These are phyloP conservation scores for Ricinus communis DNA, from an alignment of 345 rosid genomes.

Conservation along the genomic window DNA sequence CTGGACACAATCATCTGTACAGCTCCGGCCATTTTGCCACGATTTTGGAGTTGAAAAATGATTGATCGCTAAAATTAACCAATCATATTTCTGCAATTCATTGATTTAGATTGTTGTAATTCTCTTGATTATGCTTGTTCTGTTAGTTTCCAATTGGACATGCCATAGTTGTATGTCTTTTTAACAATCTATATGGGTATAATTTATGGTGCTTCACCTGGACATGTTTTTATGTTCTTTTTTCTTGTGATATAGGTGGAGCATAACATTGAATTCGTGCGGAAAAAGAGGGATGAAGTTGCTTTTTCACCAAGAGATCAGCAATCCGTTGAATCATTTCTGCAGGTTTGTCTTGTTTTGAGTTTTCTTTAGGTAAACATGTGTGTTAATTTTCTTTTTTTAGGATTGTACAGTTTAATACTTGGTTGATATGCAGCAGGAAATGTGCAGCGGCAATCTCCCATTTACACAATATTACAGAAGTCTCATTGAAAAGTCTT, in stretches of 20 bases:
- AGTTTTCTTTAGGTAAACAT: background rate
- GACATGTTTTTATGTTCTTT: background rate
- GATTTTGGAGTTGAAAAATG: background rate
- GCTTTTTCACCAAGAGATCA: conserved; percentile 89
- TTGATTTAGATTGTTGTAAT: background rate
- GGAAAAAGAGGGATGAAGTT: conserved; percentile 76
- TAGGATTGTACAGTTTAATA: conserved; percentile 11
- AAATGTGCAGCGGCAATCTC: conserved; percentile 46
- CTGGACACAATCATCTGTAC: background rate
- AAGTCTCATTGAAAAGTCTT: conserved; percentile 60
- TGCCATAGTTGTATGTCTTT: background rate
- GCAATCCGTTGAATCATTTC: conserved; percentile 64
- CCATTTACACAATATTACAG: conserved; percentile 70
- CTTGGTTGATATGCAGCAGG: conserved; percentile 50
- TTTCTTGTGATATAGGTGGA: conserved; percentile 53
- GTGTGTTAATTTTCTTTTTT: background rate
- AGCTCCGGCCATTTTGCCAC: background rate
- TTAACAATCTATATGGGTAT: background rate
- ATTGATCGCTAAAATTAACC: background rate
- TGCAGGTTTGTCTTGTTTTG: conserved; percentile 44
- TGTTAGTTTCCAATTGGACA: background rate
- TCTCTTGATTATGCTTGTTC: background rate
- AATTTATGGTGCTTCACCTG: background rate
- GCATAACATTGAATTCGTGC: conserved; percentile 67
- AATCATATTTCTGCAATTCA: background rate